Percentiles rank a stretch among this genome's conserved stretches.
Evolutionary conservation across 306 rosid genomes (phyloP).

Genomic region (Quercus agrifolia): DNA sequence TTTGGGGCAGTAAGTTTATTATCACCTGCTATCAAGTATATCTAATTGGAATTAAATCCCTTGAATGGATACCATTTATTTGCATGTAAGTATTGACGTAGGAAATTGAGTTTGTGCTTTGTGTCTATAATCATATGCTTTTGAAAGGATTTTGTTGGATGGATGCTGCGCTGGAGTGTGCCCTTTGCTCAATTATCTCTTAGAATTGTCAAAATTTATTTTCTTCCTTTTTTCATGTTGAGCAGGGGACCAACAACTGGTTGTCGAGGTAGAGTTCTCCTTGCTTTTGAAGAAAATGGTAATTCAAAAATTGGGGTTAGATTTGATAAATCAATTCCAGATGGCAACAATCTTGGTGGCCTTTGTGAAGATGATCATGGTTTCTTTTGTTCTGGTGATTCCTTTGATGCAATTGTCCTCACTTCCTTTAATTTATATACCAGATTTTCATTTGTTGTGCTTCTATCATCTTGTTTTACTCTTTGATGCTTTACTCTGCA

Average conservation of each 20-base stretch:
- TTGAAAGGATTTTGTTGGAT: background rate
- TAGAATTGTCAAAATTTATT: background rate
- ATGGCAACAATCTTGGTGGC: constrained; percentile 97
- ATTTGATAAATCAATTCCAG: constrained; percentile 89
- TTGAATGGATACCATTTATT: background rate
- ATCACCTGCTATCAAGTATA: no score
- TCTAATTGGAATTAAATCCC: no score
- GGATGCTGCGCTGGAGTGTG: background rate
- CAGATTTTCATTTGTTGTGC: constrained; percentile 1
- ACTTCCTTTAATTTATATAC: background rate
- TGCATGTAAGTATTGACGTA: background rate
- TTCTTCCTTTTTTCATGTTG: constrained; percentile 15
- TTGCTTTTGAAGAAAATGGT: constrained; percentile 84
- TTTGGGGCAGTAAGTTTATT: no score
- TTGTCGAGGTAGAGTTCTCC: constrained; percentile 78
- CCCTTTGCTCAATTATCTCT: background rate
- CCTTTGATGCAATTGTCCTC: constrained; percentile 13
- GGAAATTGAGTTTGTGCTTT: background rate
- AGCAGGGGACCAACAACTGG: constrained; percentile 92
- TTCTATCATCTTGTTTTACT: constrained; percentile 17
- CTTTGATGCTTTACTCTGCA: constrained; percentile 29
- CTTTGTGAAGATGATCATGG: constrained; percentile 86
- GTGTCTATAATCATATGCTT: background rate
- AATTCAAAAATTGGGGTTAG: constrained; percentile 93
- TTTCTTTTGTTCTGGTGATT: constrained; percentile 86